phyloP scores from a whole-genome alignment of 2,329 filamentous ascomycete genomes.

The Cytospora piceae region DNA sequence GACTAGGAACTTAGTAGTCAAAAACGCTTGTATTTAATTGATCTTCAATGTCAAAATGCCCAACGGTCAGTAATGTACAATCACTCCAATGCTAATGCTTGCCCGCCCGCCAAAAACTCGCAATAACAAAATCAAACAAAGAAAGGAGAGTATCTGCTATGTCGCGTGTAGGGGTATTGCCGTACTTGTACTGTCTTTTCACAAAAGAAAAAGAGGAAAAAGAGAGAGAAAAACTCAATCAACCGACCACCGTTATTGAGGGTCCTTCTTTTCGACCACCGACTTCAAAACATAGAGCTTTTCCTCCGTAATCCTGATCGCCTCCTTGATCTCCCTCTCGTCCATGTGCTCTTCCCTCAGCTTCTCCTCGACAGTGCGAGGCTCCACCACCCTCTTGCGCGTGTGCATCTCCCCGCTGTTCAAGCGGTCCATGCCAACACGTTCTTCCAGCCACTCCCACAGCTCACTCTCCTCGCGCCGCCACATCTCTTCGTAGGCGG shows the following conservation, averaged over 20 bases:
- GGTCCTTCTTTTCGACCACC: conserved; percentile 65
- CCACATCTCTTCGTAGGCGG: conserved; percentile 95
- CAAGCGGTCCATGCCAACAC: conserved; percentile 71
- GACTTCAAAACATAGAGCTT: conserved; percentile 76
- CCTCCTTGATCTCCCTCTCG: conserved; percentile 74
- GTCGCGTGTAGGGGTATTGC: conserved; percentile 17
- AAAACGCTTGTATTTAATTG: background rate
- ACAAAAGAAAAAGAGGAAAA: background rate
- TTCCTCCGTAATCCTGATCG: conserved; percentile 85
- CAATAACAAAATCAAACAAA: conserved; percentile 9
- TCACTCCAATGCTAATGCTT: conserved; percentile 26
- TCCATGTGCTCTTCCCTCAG: conserved; percentile 65
- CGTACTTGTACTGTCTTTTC: conserved; percentile 24
- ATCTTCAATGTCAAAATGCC: background rate
- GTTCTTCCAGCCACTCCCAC: conserved; percentile 92
- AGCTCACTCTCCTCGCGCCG: conserved; percentile 82
- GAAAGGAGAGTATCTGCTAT: conserved; percentile 12
- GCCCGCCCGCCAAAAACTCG: conserved; percentile 18
- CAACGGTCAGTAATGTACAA: conserved; percentile 15
- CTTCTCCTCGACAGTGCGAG: conserved; percentile 63
- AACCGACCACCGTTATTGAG: conserved; percentile 19
- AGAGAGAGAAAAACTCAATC: conserved; percentile 8
- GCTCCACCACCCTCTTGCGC: conserved; percentile 56
- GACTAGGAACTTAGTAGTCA: background rate
- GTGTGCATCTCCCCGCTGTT: conserved; percentile 44